phyloP scores from a whole-genome alignment of 2,329 filamentous ascomycete species.

The Immersiporthe knoxdaviesiana region DNA sequence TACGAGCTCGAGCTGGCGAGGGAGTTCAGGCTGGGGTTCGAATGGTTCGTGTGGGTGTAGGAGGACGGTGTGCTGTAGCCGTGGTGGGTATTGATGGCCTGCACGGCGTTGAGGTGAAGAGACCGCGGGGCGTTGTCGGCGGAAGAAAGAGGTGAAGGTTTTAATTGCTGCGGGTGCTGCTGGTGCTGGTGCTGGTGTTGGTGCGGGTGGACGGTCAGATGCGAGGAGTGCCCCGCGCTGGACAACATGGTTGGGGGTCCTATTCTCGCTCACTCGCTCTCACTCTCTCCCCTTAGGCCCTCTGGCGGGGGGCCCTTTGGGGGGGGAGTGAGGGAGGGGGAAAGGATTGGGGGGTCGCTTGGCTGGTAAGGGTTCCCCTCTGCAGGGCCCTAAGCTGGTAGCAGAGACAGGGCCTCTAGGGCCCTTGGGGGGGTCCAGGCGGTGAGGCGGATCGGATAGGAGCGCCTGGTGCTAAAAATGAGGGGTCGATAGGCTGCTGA shows the following conservation, averaged over 20 bases:
- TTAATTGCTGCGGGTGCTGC: conserved; percentile 8
- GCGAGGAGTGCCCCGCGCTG: conserved; percentile 26
- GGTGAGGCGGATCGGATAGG: neutral
- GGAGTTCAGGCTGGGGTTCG: conserved; percentile 12
- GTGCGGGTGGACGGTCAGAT: conserved; percentile 4
- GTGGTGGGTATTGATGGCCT: conserved; percentile 27
- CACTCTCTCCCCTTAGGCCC: neutral
- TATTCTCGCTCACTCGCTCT: neutral
- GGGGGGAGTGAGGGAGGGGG: neutral
- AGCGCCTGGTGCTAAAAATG: neutral
- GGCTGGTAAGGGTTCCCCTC: neutral
- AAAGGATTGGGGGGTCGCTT: too few relatives aligned
- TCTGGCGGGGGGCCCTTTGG: neutral
- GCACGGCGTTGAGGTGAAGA: conserved; percentile 29
- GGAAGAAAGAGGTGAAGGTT: conserved; percentile 29
- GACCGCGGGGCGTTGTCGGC: conserved; percentile 28
- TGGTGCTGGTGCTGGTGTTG: neutral
- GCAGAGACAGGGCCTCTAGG: neutral
- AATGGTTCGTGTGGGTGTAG: conserved; percentile 23
- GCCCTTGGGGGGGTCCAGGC: neutral
- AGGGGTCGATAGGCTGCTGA: conserved; percentile 13
- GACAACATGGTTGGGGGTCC: conserved; percentile 20
- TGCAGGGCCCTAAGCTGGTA: conserved; percentile 5
- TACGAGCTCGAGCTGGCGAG: conserved; percentile 8
- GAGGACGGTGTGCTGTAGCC: conserved; percentile 14